Evolutionary conservation across 345 rosid species (phyloP).

Genomic region (Sonneratia alba): DNA sequence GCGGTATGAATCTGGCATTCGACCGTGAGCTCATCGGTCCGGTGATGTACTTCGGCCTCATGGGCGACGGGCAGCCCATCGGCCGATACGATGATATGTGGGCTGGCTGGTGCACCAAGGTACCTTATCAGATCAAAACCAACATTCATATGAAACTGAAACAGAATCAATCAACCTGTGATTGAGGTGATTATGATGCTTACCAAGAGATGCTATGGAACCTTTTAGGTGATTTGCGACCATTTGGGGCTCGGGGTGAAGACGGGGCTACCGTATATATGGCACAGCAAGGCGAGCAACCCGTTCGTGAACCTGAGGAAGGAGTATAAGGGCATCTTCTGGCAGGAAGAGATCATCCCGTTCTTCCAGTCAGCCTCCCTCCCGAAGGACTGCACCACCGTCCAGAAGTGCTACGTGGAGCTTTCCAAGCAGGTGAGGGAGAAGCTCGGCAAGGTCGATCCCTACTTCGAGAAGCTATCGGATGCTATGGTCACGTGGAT

Average conservation of each 20-base stretch:
- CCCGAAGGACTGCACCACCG: slow-evolving; percentile 67
- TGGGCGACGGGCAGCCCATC: slow-evolving; percentile 98
- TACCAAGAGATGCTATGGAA: neutral
- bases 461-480: slow-evolving; percentile 71
- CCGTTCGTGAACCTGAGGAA: slow-evolving; percentile 86
- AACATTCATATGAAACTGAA: too few species aligned
- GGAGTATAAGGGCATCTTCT: slow-evolving; percentile 60
- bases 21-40: slow-evolving; percentile 87
- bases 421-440: slow-evolving; percentile 69
- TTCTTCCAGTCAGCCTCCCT: slow-evolving; percentile 60
- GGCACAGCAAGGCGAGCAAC: slow-evolving; percentile 91
- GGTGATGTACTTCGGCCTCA: slow-evolving; percentile 95
- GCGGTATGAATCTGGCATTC: slow-evolving; percentile 94
- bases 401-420: slow-evolving; percentile 74
- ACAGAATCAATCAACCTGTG: too few species aligned
- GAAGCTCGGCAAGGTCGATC: slow-evolving; percentile 59
- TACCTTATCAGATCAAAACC: slow-evolving; percentile 1
- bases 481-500: slow-evolving; percentile 95
- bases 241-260: slow-evolving; percentile 78
- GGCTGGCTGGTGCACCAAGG: slow-evolving; percentile 98
- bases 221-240: slow-evolving; percentile 65
- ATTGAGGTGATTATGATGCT: neutral
- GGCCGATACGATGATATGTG: slow-evolving; percentile 98
- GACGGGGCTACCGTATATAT: slow-evolving; percentile 77
- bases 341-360: slow-evolving; percentile 95